phyloP scores from a whole-genome alignment of 1,139 yeast genomes.

The Pichiaceae sp. region DNA sequence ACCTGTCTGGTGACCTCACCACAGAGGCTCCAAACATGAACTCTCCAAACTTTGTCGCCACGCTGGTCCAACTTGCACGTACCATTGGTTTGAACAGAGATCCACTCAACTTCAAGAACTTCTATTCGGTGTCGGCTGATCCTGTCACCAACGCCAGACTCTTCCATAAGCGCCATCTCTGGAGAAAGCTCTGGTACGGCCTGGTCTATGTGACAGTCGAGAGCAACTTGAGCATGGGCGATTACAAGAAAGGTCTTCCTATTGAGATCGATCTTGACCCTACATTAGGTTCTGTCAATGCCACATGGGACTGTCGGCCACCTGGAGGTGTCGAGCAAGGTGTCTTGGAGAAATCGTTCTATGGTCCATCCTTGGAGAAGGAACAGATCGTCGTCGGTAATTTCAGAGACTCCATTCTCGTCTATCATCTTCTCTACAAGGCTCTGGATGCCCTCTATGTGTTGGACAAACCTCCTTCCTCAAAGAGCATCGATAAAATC shows the following conservation, averaged over 20 bases:
- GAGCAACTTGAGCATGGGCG: conserved; percentile 25
- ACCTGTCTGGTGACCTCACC: conserved; percentile 22
- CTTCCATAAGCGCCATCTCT: conserved; percentile 25
- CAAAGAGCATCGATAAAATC: conserved; percentile 23
- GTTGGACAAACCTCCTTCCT: conserved; percentile 26
- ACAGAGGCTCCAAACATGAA: conserved; percentile 26
- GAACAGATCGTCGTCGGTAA: conserved; percentile 29
- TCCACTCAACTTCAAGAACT: conserved; percentile 25
- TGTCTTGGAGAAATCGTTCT: conserved; percentile 23
- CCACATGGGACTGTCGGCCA: conserved; percentile 26
- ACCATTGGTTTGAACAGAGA: conserved; percentile 29
- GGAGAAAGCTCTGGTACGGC: conserved; percentile 28
- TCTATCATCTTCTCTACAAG: conserved; percentile 26
- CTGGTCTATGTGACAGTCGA: conserved; percentile 22
- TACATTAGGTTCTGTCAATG: conserved; percentile 20
- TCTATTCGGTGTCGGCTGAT: conserved; percentile 22
- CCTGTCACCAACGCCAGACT: conserved; percentile 19
- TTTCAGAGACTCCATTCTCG: conserved; percentile 26
- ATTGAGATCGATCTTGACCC: conserved; percentile 26
- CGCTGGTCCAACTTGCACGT: conserved; percentile 25
- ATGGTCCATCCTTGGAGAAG: conserved; percentile 21
- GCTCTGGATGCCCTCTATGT: conserved; percentile 28
- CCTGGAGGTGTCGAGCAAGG: conserved; percentile 28
- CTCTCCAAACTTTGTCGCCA: conserved; percentile 23
- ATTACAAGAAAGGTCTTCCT: conserved; percentile 25